Conservation (phyloP, 2,329 filamentous ascomycete species). For the Colletotrichum horii region DNA sequence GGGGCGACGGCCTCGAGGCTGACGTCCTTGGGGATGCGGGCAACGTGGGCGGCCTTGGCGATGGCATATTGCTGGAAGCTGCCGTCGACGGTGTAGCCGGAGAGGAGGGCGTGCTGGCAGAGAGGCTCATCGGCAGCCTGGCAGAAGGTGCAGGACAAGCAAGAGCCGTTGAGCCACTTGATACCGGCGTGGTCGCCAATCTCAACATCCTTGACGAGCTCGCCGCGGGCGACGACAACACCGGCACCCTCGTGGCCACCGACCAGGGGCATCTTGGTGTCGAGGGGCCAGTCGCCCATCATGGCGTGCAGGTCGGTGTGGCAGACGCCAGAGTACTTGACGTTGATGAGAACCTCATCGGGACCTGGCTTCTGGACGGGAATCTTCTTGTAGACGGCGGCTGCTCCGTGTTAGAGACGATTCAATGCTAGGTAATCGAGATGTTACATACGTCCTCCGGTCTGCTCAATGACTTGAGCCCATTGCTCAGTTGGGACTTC, state of each 20-base stretch:
- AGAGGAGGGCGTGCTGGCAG: constrained; percentile 76
- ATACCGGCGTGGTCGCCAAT: constrained; percentile 87
- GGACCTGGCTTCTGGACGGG: constrained; percentile 81
- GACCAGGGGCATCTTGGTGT: constrained; percentile 83
- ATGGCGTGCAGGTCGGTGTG: constrained; percentile 84
- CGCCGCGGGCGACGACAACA: constrained; percentile 79
- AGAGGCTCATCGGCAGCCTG: constrained; percentile 81
- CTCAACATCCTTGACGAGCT: constrained; percentile 77
- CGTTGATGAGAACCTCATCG: constrained; percentile 90
- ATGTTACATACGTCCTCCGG: constrained; percentile 66
- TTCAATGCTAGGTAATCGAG: neutral
- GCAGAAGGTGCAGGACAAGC: constrained; percentile 84
- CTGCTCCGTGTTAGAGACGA: constrained; percentile 36
- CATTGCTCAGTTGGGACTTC: constrained; percentile 80
- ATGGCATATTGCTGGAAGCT: constrained; percentile 86
- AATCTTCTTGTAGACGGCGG: constrained; percentile 78
- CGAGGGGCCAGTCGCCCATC: constrained; percentile 88
- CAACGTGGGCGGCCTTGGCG: constrained; percentile 84
- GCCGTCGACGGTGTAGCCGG: constrained; percentile 92
- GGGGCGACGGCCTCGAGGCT: constrained; percentile 80
- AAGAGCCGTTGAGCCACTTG: constrained; percentile 93
- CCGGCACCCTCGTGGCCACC: constrained; percentile 84
- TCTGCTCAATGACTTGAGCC: constrained; percentile 89
- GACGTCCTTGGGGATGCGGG: constrained; percentile 78
- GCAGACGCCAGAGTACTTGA: constrained; percentile 91